Conservation (phyloP, 306 rosid species). For the Vigna hirtella region DNA sequence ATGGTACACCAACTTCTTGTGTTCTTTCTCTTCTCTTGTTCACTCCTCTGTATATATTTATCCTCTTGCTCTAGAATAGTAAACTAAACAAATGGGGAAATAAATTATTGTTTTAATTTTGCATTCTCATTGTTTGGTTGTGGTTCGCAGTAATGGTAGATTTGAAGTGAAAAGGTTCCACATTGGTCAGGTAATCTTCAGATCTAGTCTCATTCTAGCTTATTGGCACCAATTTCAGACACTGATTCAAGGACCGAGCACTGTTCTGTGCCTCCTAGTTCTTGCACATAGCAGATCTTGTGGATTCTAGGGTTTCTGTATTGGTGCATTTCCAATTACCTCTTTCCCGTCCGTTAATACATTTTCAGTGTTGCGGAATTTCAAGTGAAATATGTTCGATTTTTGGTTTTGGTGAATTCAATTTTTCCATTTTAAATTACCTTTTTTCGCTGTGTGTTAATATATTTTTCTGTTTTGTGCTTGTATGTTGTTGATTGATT, state of each 20-base stretch:
- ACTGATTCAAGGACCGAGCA: slow-evolving; percentile 33
- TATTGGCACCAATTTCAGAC: slow-evolving; percentile 26
- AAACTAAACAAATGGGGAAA: not conserved
- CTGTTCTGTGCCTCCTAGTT: slow-evolving; percentile 25
- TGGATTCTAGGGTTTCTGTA: slow-evolving; percentile 43
- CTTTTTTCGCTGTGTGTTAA: too few species aligned
- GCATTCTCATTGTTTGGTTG: slow-evolving; percentile 46
- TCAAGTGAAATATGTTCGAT: not conserved
- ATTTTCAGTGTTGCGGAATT: slow-evolving; percentile 14
- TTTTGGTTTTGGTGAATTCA: not conserved
- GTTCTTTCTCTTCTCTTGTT: slow-evolving; percentile 33
- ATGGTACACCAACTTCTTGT: slow-evolving; percentile 55
- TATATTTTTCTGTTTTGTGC: not conserved
- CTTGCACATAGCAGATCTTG: slow-evolving; percentile 52
- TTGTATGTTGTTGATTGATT: slow-evolving; percentile 26
- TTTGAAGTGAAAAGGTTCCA: slow-evolving; percentile 54
- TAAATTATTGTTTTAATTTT: slow-evolving; percentile 21
- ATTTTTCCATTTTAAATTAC: too few species aligned
- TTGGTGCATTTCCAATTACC: slow-evolving; percentile 10
- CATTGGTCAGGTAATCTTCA: slow-evolving; percentile 63
- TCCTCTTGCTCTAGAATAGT: not conserved
- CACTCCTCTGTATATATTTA: slow-evolving; percentile 33
- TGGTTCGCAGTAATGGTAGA: slow-evolving; percentile 67
- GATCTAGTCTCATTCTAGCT: slow-evolving; percentile 61
- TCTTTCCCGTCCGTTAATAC: slow-evolving; percentile 6